Evolutionary conservation across 208 protist species (phyloP).

Genomic region (Acanthamoeba triangularis): DNA sequence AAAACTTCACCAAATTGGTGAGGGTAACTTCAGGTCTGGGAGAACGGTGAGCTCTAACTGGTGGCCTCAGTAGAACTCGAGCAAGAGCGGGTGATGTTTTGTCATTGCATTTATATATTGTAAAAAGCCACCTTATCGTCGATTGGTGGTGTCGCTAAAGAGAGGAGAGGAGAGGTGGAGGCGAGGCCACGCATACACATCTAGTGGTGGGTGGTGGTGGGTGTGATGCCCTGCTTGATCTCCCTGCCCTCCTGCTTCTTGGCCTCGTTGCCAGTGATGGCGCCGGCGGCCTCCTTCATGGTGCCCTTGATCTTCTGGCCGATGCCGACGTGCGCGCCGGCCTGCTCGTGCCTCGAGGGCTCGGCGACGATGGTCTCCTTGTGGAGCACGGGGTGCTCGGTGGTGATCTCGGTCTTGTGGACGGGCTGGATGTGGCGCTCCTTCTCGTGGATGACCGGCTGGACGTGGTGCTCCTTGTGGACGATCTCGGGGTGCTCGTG

Average conservation of each 20-base stretch:
- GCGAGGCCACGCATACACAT: too few species aligned
- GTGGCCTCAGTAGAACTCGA: too few species aligned
- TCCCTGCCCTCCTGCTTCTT: constrained; percentile 13
- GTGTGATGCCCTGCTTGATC: neutral
- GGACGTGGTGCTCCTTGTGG: constrained; percentile 57
- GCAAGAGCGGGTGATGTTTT: too few species aligned
- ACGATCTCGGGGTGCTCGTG: constrained; percentile 58
- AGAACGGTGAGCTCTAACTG: too few species aligned
- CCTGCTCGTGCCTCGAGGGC: neutral
- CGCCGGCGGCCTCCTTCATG: constrained; percentile 35
- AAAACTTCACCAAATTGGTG: too few species aligned
- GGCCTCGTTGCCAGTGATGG: neutral
- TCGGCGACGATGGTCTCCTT: constrained; percentile 38
- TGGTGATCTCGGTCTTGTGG: constrained; percentile 49
- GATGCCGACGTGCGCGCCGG: neutral
- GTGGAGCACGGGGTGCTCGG: neutral
- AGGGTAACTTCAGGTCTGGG: too few species aligned
- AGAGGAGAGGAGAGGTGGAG: neutral
- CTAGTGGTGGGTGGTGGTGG: neutral
- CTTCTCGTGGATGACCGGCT: constrained; percentile 35
- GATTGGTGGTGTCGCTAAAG: too few species aligned
- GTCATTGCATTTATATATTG: too few species aligned
- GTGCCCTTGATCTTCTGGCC: constrained; percentile 66
- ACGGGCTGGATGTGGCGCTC: constrained; percentile 48
- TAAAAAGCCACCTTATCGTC: too few species aligned